A percentile compares a stretch with the other conserved stretches of the same genome.
These are phyloP conservation scores for Lepiota brunneoincarnata DNA, from an alignment of 768 basidiomycete species.

Conservation along the genomic window DNA sequence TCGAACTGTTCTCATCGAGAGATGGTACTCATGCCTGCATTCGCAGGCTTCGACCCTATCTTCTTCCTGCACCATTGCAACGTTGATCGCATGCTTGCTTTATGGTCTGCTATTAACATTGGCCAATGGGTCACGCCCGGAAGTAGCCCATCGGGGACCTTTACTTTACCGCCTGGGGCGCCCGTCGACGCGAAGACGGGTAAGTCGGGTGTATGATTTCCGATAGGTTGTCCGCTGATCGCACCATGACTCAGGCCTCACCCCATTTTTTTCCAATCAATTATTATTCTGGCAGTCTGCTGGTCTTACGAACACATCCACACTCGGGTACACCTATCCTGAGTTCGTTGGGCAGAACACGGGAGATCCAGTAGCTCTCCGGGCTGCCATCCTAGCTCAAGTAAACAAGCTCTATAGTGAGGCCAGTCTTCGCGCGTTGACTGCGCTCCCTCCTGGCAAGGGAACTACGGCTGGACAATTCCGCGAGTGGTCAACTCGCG, in stretches of 20 bases:
- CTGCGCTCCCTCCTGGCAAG: background rate
- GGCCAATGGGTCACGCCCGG: conserved; percentile 34
- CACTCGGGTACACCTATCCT: conserved; percentile 47
- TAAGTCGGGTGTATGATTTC: conserved; percentile 13
- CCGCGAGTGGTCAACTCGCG: conserved; percentile 42
- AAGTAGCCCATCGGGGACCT: conserved; percentile 26
- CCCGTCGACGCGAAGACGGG: conserved; percentile 26
- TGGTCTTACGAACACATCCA: conserved; percentile 24
- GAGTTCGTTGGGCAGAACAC: conserved; percentile 42
- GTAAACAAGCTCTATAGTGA: conserved; percentile 36
- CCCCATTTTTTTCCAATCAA: conserved; percentile 44
- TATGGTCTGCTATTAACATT: conserved; percentile 48
- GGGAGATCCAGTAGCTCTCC: conserved; percentile 24
- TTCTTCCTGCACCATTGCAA: conserved; percentile 55
- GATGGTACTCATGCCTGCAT: background rate
- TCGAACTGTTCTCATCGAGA: background rate
- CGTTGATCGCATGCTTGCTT: conserved; percentile 48
- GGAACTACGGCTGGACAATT: conserved; percentile 10
- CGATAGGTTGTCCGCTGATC: background rate
- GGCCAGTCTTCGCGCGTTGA: background rate
- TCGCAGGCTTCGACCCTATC: conserved; percentile 46
- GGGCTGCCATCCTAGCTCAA: conserved; percentile 26
- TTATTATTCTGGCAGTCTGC: conserved; percentile 39
- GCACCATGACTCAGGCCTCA: conserved; percentile 28
- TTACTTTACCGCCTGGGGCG: conserved; percentile 25